Evolutionary conservation across 1,284 basidiomycete species (phyloP).

Genomic region (Tylopilus sp.): DNA sequence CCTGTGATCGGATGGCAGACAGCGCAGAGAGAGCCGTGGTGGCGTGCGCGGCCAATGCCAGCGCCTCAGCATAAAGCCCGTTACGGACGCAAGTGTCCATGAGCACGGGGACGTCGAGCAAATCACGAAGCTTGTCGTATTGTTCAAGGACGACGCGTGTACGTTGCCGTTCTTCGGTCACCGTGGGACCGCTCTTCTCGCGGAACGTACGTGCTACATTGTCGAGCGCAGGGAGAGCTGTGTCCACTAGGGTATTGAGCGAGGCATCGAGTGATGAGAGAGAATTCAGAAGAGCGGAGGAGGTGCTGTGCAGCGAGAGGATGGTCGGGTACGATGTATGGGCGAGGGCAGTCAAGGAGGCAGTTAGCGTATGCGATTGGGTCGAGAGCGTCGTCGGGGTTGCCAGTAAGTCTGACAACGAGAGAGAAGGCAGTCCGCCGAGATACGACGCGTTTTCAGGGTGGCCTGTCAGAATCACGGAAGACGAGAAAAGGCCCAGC

Average conservation of each 20-base stretch:
- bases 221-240: slow-evolving; percentile 70
- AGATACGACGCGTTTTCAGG: slow-evolving; percentile 49
- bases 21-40: slow-evolving; percentile 31
- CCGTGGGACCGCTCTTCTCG: slow-evolving; percentile 46
- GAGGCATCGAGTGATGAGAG: slow-evolving; percentile 64
- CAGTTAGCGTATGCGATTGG: slow-evolving; percentile 79
- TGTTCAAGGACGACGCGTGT: slow-evolving; percentile 83
- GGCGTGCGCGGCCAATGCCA: slow-evolving; percentile 45
- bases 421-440: slow-evolving; percentile 59
- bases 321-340: slow-evolving; percentile 88
- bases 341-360: slow-evolving; percentile 83
- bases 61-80: slow-evolving; percentile 86
- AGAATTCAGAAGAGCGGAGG: slow-evolving; percentile 62
- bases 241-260: slow-evolving; percentile 61
- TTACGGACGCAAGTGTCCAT: slow-evolving; percentile 91
- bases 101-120: slow-evolving; percentile 85
- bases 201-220: slow-evolving; percentile 64
- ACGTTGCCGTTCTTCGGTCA: slow-evolving; percentile 65
- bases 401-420: slow-evolving; percentile 60
- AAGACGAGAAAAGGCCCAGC: slow-evolving; percentile 27
- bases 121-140: slow-evolving; percentile 85
- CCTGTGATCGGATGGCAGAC: slow-evolving; percentile 22
- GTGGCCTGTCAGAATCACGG: slow-evolving; percentile 12
- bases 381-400: slow-evolving; percentile 75
- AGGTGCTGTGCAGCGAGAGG: slow-evolving; percentile 74